phyloP scores from a whole-genome alignment of 768 basidiomycete genomes.

The Rhizopogon vulgaris region DNA sequence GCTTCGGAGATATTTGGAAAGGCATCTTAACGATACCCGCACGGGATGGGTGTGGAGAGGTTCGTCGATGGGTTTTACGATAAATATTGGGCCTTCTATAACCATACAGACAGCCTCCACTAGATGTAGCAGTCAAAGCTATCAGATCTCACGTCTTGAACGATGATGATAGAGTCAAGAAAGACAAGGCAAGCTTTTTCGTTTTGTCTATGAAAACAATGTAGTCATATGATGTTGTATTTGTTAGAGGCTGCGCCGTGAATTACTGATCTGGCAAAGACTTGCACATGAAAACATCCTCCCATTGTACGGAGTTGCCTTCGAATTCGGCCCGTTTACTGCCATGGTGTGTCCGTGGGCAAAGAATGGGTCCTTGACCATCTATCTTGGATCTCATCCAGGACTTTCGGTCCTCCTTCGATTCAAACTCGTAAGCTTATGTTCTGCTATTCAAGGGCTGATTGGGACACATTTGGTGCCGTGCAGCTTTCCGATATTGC shows the following conservation, averaged over 20 bases:
- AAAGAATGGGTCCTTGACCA: conserved; percentile 12
- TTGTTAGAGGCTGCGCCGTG: conserved; percentile 13
- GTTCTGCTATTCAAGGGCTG: neutral
- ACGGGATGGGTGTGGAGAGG: neutral
- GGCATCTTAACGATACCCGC: neutral
- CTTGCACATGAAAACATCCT: conserved; percentile 17
- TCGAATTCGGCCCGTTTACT: conserved; percentile 15
- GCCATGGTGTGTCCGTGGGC: conserved; percentile 20
- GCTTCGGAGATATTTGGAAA: conserved; percentile 6
- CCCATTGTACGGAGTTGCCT: conserved; percentile 12
- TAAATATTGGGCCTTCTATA: neutral
- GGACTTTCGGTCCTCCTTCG: conserved; percentile 6
- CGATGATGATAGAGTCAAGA: conserved; percentile 1
- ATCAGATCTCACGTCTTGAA: conserved; percentile 1
- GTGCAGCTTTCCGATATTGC: neutral
- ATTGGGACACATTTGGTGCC: neutral
- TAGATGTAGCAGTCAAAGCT: conserved; percentile 2
- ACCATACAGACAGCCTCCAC: neutral
- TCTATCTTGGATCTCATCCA: conserved; percentile 9
- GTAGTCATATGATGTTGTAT: neutral
- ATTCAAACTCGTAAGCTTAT: conserved; percentile 13
- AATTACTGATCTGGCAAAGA: conserved; percentile 16
- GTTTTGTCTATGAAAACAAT: neutral
- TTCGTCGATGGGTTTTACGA: neutral
- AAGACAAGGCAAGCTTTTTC: neutral